Evolutionary conservation across 805 yeast species (phyloP).

Genomic region (Metschnikowia henanensis): DNA sequence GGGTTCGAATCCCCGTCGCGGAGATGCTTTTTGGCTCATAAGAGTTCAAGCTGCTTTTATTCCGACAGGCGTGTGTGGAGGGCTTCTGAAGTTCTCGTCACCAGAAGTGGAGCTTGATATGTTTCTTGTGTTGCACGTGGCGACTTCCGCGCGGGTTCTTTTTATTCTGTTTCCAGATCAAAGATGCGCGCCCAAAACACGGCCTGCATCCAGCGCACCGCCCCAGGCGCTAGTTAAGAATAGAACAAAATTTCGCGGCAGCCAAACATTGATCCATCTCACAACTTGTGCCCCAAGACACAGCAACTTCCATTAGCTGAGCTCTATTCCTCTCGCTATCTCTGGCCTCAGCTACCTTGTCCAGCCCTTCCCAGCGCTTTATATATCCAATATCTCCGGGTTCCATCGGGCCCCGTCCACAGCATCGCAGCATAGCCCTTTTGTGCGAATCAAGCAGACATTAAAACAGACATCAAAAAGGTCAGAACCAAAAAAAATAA

Average conservation of each 20-base stretch:
- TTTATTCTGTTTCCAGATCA: not conserved
- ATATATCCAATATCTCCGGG: not conserved
- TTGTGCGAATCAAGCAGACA: too few species aligned
- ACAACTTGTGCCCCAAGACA: not conserved
- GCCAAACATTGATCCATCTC: too few species aligned
- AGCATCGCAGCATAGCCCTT: not conserved
- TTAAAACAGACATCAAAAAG: too few species aligned
- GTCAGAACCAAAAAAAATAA: too few species aligned
- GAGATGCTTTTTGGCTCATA: slow-evolving; percentile 7
- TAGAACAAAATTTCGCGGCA: not conserved
- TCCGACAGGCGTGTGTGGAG: too few species aligned
- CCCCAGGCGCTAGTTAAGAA: not conserved
- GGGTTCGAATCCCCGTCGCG: slow-evolving; percentile 25
- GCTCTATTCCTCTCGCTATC: too few species aligned
- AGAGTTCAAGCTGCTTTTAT: not conserved
- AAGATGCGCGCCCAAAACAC: slow-evolving; percentile 4
- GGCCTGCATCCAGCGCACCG: slow-evolving; percentile 1
- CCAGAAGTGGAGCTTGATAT: too few species aligned
- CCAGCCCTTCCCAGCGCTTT: not conserved
- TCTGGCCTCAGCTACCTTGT: not conserved
- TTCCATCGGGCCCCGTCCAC: not conserved
- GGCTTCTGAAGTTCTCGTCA: too few species aligned
- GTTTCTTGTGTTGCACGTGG: not conserved
- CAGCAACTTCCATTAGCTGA: too few species aligned
- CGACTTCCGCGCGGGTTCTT: not conserved